These are phyloP conservation scores for Dichotomocladium elegans DNA, from an alignment of 371 early-diverging fungal species.

Conservation along the genomic window DNA sequence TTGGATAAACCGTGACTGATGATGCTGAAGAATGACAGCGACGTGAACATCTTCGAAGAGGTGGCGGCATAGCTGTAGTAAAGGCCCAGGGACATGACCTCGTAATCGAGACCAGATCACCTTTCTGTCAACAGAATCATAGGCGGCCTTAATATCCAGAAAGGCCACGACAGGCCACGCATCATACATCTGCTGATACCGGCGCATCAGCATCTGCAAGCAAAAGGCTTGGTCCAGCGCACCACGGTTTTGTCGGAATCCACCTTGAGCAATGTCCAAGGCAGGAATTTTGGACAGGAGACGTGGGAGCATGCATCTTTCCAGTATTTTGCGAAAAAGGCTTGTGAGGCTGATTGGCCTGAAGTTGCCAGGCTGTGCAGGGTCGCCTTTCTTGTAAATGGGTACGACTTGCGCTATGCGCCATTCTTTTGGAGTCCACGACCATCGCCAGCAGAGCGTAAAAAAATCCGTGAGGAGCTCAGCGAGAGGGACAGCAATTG, in stretches of 20 bases:
- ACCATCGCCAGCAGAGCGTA: conserved; percentile 21
- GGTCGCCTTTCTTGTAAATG: conserved; percentile 14
- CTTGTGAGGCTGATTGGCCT: conserved; percentile 15
- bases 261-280: conserved; percentile 19
- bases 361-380: conserved; percentile 8
- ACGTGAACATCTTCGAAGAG: conserved; percentile 15
- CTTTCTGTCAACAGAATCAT: conserved; percentile 9
- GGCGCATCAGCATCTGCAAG: conserved; percentile 11
- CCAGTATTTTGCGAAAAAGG: conserved; percentile 9
- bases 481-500: not conserved
- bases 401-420: conserved; percentile 18
- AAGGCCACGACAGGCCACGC: conserved; percentile 8
- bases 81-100: not conserved
- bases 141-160: conserved; percentile 21
- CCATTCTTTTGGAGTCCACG: conserved; percentile 14
- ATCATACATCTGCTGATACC: not conserved
- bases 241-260: conserved; percentile 11
- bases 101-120: conserved; percentile 10
- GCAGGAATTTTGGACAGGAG: conserved; percentile 1
- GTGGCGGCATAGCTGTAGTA: conserved; percentile 2
- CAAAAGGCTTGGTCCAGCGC: conserved; percentile 19
- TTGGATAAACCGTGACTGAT: conserved; percentile 1
- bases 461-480: conserved; percentile 6
- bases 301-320: not conserved
- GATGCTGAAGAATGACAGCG: not conserved